Evolutionary conservation across 2,329 filamentous ascomycete species (phyloP).

Genomic region (Berkeleyomyces basicola): DNA sequence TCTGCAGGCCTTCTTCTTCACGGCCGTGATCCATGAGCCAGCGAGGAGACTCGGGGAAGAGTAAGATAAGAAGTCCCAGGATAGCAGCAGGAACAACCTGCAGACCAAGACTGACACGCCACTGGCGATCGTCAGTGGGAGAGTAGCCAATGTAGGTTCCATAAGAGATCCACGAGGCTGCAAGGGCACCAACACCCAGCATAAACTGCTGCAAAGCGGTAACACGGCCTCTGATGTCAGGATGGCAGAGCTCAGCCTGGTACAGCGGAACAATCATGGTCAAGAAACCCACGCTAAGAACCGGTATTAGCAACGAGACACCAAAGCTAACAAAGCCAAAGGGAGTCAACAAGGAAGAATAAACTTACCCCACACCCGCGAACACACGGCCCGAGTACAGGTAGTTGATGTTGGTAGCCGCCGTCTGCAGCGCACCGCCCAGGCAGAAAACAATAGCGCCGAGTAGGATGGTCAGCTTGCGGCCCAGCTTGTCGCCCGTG

Average conservation of each 20-base stretch:
- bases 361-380: constrained; percentile 39
- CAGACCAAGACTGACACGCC: constrained; percentile 38
- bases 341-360: not conserved
- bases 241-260: constrained; percentile 65
- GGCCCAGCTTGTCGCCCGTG: constrained; percentile 45
- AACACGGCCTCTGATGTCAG: constrained; percentile 57
- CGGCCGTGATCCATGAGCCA: constrained; percentile 62
- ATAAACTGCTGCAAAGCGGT: constrained; percentile 70
- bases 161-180: constrained; percentile 58
- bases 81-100: constrained; percentile 53
- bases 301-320: not conserved
- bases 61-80: constrained; percentile 44
- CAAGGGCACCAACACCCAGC: constrained; percentile 57
- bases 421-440: constrained; percentile 59
- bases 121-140: constrained; percentile 20
- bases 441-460: constrained; percentile 57
- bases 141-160: constrained; percentile 26
- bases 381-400: constrained; percentile 55
- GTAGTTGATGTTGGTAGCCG: constrained; percentile 38
- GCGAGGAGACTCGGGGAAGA: constrained; percentile 55
- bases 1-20: constrained; percentile 46
- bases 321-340: not conserved
- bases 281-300: constrained; percentile 27
- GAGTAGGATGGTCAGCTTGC: constrained; percentile 53
- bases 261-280: constrained; percentile 40